These are phyloP conservation scores for Aspergillus hancockii DNA, from an alignment of 495 filamentous ascomycete species.

Conservation along the genomic window DNA sequence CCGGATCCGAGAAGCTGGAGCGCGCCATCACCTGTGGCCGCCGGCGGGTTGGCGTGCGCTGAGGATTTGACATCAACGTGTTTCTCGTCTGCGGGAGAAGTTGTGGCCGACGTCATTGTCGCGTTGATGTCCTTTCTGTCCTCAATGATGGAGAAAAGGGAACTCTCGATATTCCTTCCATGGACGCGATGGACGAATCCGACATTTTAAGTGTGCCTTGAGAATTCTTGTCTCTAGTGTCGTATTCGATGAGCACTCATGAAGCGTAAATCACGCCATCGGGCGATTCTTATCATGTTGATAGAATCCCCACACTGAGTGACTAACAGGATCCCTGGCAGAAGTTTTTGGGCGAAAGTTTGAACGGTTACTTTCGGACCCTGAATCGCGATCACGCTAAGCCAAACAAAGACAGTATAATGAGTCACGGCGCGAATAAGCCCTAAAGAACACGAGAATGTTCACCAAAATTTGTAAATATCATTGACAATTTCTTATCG, in stretches of 20 bases:
- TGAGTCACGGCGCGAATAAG: background rate
- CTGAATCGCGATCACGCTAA: background rate
- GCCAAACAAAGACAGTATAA: background rate
- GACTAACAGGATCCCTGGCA: background rate
- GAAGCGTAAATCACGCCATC: conserved; percentile 7
- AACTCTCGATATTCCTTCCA: background rate
- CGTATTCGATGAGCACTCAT: background rate
- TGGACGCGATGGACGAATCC: background rate
- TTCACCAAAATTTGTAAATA: no score
- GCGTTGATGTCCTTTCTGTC: background rate
- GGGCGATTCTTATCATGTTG: background rate
- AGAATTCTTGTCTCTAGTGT: background rate
- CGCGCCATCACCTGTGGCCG: conserved; percentile 5
- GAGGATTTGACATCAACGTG: background rate
- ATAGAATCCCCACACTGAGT: background rate
- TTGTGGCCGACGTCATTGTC: background rate
- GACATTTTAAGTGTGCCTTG: background rate
- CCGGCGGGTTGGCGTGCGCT: background rate
- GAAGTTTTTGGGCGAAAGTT: background rate
- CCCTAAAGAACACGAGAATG: no score
- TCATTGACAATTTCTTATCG: no score
- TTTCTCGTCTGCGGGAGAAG: background rate
- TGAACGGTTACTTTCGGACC: background rate
- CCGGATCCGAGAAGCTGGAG: conserved; percentile 9
- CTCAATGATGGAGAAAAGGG: background rate